These are phyloP conservation scores for Heliocybe sulcata DNA, from an alignment of 1,284 basidiomycete species.

Conservation along the genomic window DNA sequence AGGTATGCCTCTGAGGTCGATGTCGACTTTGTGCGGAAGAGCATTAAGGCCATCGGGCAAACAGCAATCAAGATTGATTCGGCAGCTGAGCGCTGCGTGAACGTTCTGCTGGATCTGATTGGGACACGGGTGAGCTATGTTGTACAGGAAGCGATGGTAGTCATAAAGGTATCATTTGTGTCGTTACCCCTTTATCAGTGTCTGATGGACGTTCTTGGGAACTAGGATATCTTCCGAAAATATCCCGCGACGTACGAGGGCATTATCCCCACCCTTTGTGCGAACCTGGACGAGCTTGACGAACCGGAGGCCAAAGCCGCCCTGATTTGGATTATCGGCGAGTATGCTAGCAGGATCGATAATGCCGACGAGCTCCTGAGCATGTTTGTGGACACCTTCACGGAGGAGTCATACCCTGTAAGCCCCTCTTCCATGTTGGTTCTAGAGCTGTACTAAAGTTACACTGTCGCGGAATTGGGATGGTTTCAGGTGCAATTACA, in stretches of 20 bases:
- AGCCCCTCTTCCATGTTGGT: constrained; percentile 16
- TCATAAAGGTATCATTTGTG: constrained; percentile 78
- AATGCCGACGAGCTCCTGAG: constrained; percentile 91
- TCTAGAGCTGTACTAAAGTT: constrained; percentile 1
- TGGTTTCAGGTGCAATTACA: constrained; percentile 85
- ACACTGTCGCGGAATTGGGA: constrained; percentile 11
- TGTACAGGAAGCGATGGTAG: constrained; percentile 96
- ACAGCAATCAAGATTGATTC: constrained; percentile 93
- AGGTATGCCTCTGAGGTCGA: constrained; percentile 97
- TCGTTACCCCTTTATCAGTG: not conserved
- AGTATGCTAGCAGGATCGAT: constrained; percentile 95
- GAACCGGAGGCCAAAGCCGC: constrained; percentile 98
- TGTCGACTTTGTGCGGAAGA: constrained; percentile 94
- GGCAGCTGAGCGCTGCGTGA: constrained; percentile 92
- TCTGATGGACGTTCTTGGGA: not conserved
- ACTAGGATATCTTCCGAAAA: constrained; percentile 93
- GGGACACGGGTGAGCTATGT: constrained; percentile 93
- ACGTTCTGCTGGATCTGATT: constrained; percentile 89
- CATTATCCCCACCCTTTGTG: constrained; percentile 91
- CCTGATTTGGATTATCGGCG: constrained; percentile 98
- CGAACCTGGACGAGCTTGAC: constrained; percentile 93
- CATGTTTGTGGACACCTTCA: constrained; percentile 89
- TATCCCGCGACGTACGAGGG: constrained; percentile 98
- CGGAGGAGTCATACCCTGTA: constrained; percentile 89
- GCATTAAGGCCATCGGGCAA: constrained; percentile 93